phyloP scores from a whole-genome alignment of 805 yeast genomes.

The Lachancea lanzarotensis region DNA sequence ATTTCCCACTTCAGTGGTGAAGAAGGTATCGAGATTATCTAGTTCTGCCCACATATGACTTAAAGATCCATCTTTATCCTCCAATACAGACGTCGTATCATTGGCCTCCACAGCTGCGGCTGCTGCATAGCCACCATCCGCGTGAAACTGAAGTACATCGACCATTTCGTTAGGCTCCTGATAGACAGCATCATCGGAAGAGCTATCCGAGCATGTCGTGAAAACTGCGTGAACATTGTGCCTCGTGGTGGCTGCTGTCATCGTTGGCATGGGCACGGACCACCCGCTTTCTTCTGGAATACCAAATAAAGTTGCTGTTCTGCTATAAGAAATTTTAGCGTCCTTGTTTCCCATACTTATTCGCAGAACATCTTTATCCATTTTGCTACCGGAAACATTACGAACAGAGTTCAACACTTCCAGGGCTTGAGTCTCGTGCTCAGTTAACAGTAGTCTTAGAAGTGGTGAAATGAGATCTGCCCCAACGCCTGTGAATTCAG shows the following conservation, averaged over 20 bases:
- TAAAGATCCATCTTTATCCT: slow-evolving; percentile 64
- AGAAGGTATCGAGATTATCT: slow-evolving; percentile 83
- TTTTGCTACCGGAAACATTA: slow-evolving; percentile 78
- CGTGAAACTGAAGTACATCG: slow-evolving; percentile 30
- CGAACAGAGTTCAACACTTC: slow-evolving; percentile 84
- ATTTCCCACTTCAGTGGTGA: slow-evolving; percentile 49
- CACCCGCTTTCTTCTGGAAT: slow-evolving; percentile 89
- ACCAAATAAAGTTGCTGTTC: slow-evolving; percentile 85
- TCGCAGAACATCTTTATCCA: slow-evolving; percentile 86
- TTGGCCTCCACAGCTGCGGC: slow-evolving; percentile 23
- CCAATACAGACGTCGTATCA: slow-evolving; percentile 35
- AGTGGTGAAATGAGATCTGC: slow-evolving; percentile 93
- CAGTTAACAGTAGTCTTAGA: slow-evolving; percentile 70
- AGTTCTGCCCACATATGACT: slow-evolving; percentile 90
- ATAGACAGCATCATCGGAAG: slow-evolving; percentile 14
- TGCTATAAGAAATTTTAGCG: slow-evolving; percentile 72
- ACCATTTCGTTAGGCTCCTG: slow-evolving; percentile 20
- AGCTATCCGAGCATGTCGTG: slow-evolving; percentile 58
- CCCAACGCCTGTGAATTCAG: slow-evolving; percentile 82
- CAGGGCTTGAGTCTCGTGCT: slow-evolving; percentile 80
- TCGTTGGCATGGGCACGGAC: slow-evolving; percentile 94
- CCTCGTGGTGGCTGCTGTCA: slow-evolving; percentile 80
- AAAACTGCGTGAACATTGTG: slow-evolving; percentile 94
- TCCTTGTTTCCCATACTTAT: slow-evolving; percentile 84
- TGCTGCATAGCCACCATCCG: slow-evolving; percentile 27